Evolutionary conservation across 2,329 filamentous ascomycete species (phyloP).

Genomic region (Arachnomyces sp.): DNA sequence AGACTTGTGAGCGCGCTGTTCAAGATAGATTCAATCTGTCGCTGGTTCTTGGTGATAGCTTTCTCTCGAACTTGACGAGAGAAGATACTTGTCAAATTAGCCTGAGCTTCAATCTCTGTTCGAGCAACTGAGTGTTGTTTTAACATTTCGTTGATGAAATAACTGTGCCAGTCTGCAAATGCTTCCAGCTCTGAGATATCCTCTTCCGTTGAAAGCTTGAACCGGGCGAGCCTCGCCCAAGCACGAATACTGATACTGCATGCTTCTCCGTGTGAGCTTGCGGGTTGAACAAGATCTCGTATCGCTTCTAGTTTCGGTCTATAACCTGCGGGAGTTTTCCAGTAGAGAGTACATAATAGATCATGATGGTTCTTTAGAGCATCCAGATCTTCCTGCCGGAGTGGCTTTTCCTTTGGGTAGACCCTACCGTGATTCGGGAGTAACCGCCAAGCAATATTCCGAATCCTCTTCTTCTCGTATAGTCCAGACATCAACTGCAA

Average conservation of each 20-base stretch:
- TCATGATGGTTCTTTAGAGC: slow-evolving; percentile 57
- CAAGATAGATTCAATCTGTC: slow-evolving; percentile 49
- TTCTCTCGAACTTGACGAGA: slow-evolving; percentile 42
- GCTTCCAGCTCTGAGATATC: slow-evolving; percentile 36
- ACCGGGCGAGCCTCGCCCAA: slow-evolving; percentile 52
- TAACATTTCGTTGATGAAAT: slow-evolving; percentile 46
- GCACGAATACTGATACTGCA: slow-evolving; percentile 52
- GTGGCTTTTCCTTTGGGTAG: slow-evolving; percentile 50
- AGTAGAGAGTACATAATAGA: slow-evolving; percentile 53
- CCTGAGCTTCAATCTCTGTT: slow-evolving; percentile 51
- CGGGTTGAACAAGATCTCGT: slow-evolving; percentile 49
- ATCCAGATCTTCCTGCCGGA: slow-evolving; percentile 47
- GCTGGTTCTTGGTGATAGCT: slow-evolving; percentile 50
- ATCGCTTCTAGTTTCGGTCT: slow-evolving; percentile 48
- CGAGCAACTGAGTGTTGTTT: slow-evolving; percentile 50
- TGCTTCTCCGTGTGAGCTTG: slow-evolving; percentile 51
- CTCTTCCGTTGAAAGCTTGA: slow-evolving; percentile 49
- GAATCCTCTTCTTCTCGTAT: slow-evolving; percentile 48
- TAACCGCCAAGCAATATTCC: slow-evolving; percentile 49
- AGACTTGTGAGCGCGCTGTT: slow-evolving; percentile 47
- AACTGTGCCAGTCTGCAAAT: slow-evolving; percentile 49
- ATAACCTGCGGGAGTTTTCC: slow-evolving; percentile 45
- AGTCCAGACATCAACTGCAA: slow-evolving; percentile 39
- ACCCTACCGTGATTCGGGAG: slow-evolving; percentile 55
- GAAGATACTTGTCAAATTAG: slow-evolving; percentile 31